Base-by-base conservation (phyloP, 768 basidiomycete genomes). In the Amanita inopinata region DNA sequence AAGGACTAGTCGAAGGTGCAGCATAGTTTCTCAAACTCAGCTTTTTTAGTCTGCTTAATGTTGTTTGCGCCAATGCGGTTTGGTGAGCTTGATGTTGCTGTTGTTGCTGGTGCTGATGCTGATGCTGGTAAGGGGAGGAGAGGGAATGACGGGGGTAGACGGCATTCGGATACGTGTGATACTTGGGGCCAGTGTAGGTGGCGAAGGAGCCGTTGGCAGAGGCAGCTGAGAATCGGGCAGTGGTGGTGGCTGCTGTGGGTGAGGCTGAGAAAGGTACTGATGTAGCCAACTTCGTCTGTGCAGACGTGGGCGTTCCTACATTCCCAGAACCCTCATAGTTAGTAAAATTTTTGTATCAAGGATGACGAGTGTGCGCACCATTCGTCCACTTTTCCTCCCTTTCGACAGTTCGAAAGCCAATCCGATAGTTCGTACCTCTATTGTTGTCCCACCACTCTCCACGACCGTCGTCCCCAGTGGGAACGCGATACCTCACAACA, bases 371-470 rank as follows among this genome's bases (percentile, higher is more conserved):
- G n/a, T n/a, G 19, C 10, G 38, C n/a, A 40, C 5, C 3, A 3
- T 9, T 15, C 6, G 3, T 11, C 25, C 12, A n/a, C n/a, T n/a
- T 35, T 17, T 35, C 33, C 33, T 35, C 25, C 17, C 14, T 24
- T 2, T 10, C 43, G 6, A 15, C 40, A 15, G 46, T 49, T 39
- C 61, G 58, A 62, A 97, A 98, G 18, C 61, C 68, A 40, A 96
- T 63, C 18, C 73, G 65, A 65, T 93, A 97, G 57, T 98, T 93
- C 49, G 57, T 49, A 0, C 80, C 81, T 2, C 51, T 61, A 51
- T 94, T 94, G 57, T 91, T 93, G 63, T 98, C 94, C 94, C 94
- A 98, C 72, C 83, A 85, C 64, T 98, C 93, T 11, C 39, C 38
- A 1, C 25, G 33, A 27, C 52, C 6, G 24, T 40, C 47, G 33